These are phyloP conservation scores for Chenopodium formosanum DNA, from an alignment of 148 eudicot genomes.

Conservation along the genomic window DNA sequence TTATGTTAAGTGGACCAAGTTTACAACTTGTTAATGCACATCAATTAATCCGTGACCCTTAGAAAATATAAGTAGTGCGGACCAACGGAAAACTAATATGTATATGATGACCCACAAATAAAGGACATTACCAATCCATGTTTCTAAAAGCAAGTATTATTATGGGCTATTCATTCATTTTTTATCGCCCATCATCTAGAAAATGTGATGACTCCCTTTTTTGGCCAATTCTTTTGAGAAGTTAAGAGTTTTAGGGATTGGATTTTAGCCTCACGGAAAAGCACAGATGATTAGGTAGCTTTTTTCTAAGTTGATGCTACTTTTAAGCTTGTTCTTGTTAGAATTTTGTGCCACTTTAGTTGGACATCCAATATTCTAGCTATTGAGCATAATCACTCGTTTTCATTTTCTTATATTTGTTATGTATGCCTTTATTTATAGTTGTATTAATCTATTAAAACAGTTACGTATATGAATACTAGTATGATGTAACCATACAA, in stretches of 20 bases:
- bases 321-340: conserved; percentile 27
- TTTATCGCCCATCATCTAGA: not conserved
- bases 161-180: not conserved
- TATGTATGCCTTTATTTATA: not conserved
- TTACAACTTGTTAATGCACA: not conserved
- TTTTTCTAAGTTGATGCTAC: conserved; percentile 19
- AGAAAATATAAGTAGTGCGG: not conserved
- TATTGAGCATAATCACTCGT: conserved; percentile 2
- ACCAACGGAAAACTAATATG: not conserved
- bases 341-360: conserved; percentile 6
- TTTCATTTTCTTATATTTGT: not conserved
- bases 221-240: not conserved
- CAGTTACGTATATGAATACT: too few species aligned
- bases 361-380: not conserved
- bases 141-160: not conserved
- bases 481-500: too few species aligned
- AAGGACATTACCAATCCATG: not conserved
- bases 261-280: conserved; percentile 12
- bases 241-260: conserved; percentile 1
- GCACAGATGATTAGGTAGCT: conserved; percentile 21
- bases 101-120: not conserved
- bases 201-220: not conserved
- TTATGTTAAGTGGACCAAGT: not conserved
- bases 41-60: not conserved
- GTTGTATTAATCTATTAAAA: too few species aligned